Percentiles rank a stretch among this genome's conserved stretches.
These are phyloP conservation scores for Pythium coloratum DNA, from an alignment of 352 stramenopile genomes.

Conservation along the genomic window DNA sequence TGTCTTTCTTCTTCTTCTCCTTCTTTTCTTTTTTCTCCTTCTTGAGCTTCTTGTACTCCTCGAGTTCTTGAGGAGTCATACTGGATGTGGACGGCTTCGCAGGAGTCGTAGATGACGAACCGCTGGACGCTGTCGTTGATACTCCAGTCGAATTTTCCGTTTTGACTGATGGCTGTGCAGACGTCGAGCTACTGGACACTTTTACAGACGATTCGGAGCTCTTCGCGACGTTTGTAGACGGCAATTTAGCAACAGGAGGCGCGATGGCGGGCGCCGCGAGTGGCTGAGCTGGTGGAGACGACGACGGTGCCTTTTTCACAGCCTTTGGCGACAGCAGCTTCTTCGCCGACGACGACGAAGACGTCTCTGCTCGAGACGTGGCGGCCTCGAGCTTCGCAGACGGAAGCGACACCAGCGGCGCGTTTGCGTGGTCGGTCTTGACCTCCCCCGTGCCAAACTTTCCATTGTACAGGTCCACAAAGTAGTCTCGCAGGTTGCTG, in stretches of 20 bases:
- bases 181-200: background rate
- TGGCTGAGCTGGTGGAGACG: background rate
- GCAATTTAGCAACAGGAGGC: background rate
- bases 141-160: slow-evolving; percentile 1
- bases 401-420: slow-evolving; percentile 9
- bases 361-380: background rate
- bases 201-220: slow-evolving; percentile 6
- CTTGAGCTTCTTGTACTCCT: slow-evolving; percentile 23
- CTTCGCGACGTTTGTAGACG: background rate
- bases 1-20: slow-evolving; percentile 71
- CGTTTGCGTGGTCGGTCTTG: background rate
- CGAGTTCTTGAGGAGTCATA: slow-evolving; percentile 24
- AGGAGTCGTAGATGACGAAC: background rate
- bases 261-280: background rate
- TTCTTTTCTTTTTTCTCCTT: slow-evolving; percentile 66
- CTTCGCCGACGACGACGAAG: background rate
- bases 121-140: background rate
- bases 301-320: background rate
- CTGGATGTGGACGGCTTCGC: slow-evolving; percentile 8
- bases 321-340: slow-evolving; percentile 1
- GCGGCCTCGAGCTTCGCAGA: slow-evolving; percentile 22
- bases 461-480: slow-evolving; percentile 71
- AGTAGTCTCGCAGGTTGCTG: slow-evolving; percentile 77
- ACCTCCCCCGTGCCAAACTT: slow-evolving; percentile 38
- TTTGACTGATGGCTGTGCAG: background rate